Base-by-base conservation (phyloP, 106 monocot species). In the Phalaenopsis aphrodite region DNA sequence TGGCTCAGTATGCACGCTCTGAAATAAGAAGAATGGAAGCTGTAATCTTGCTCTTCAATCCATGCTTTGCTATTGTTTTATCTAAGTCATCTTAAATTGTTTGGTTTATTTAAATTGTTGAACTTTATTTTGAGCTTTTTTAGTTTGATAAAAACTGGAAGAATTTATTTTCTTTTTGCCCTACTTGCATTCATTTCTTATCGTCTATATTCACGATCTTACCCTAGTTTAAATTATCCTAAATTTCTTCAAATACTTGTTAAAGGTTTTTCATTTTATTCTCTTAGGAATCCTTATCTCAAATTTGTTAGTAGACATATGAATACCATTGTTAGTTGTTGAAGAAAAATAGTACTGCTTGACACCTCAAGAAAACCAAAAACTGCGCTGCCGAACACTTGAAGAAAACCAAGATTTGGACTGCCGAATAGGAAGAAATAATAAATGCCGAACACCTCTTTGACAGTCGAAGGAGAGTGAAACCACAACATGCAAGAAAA, bases 11-110 rank as follows among this genome's bases (percentile, higher is more conserved):
- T 81, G 91, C 93, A 12, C 82, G 93, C 11, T 81, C 84, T 78
- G 91, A 94, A 72, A 94, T 91, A 43, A 91, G 84, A 79, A 89
- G 81, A 75, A 91, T 89, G 90, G 93, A 93, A 15, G 93, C 83
- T 82, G 93, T 93, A 87, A 87, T 41, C 16, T 23, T 48, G 8
- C 30, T 77, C 56, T 49, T 49, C 16, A 39, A 69, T 69, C 39
- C 38, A 19, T 74, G 74, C 17, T 74, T 42, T 42, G n/a, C 6
- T 45, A n/a, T 74, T 74, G 18, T 43, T 15, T 39, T 69, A 37
- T 38, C 39, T 69, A 39, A 14, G 14, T 69, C 69, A 69, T 69
- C 2, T 12, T 16, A 69, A 39, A 39, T 69, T 69, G 61, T 61
- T 69, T 69, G 5, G 69, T 39, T 69, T 69, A 37, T 69, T 69